Conservation (phyloP, 2,329 filamentous ascomycete genomes). For the Lomentospora prolificans region DNA sequence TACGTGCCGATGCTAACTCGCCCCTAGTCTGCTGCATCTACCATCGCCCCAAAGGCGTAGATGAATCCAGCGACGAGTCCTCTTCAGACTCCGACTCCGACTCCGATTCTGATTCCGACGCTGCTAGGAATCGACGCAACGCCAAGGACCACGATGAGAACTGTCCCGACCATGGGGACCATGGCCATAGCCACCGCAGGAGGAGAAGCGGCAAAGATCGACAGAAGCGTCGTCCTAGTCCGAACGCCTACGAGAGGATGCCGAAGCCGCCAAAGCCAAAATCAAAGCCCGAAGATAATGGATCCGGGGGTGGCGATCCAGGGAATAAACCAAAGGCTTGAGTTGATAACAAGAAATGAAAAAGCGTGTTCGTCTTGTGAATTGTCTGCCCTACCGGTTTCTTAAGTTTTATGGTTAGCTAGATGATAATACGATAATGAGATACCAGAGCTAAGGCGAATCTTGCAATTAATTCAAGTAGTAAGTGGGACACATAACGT, state of each 20-base stretch:
- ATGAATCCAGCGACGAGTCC: conserved; percentile 69
- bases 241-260: conserved; percentile 75
- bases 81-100: conserved; percentile 43
- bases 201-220: conserved; percentile 25
- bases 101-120: conserved; percentile 30
- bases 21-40: conserved; percentile 93
- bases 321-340: not conserved
- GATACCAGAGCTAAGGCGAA: too few species aligned
- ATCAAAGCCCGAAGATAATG: not conserved
- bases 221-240: conserved; percentile 48
- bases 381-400: too few species aligned
- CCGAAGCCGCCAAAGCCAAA: conserved; percentile 18
- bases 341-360: not conserved
- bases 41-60: conserved; percentile 71
- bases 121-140: conserved; percentile 17
- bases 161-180: conserved; percentile 22
- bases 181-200: conserved; percentile 20
- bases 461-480: too few species aligned
- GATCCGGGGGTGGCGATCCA: not conserved
- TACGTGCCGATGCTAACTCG: not conserved
- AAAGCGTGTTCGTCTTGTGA: too few species aligned
- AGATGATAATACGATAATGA: too few species aligned
- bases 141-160: conserved; percentile 28
- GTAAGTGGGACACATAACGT: too few species aligned
- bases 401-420: too few species aligned